Percentiles rank a stretch among this genome's conserved stretches.
These are phyloP conservation scores for Verticillium tricorpus DNA, from an alignment of 2,329 filamentous ascomycete species.

Conservation along the genomic window DNA sequence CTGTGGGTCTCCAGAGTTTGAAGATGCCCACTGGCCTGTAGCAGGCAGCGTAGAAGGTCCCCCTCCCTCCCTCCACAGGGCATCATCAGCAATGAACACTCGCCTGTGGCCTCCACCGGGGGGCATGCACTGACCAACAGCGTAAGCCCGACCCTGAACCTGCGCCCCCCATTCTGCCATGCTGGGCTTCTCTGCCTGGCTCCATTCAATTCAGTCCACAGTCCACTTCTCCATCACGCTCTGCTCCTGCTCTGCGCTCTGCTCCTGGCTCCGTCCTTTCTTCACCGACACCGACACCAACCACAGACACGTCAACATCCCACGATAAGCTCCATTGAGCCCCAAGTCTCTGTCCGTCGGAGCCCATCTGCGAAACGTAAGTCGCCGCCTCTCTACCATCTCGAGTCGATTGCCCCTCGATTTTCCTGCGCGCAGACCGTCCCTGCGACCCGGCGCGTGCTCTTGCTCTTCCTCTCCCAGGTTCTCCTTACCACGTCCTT, in stretches of 20 bases:
- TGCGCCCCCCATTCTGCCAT: neutral
- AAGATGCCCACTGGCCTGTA: neutral
- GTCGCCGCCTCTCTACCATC: neutral
- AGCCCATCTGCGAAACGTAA: constrained; percentile 3
- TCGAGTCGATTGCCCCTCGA: neutral
- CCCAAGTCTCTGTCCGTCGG: neutral
- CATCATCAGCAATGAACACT: neutral
- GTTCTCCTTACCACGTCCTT: neutral
- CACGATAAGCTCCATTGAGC: constrained; percentile 4
- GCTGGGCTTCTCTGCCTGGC: neutral
- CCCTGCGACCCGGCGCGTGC: neutral
- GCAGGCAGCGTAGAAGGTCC: neutral
- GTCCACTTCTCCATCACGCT: neutral
- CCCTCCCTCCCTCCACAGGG: neutral
- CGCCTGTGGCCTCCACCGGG: neutral
- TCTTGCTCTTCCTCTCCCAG: neutral
- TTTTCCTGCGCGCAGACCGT: neutral
- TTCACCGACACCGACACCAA: constrained; percentile 4
- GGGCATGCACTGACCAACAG: neutral
- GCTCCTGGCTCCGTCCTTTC: constrained; percentile 2
- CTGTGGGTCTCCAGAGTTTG: neutral
- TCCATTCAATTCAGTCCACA: neutral
- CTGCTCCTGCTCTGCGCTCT: neutral
- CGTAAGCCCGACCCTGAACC: neutral
- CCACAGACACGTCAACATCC: constrained; percentile 1